Percentiles rank a stretch among this genome's conserved stretches.
phyloP scores from a whole-genome alignment of 345 rosid species.

The Hibiscus syriacus region DNA sequence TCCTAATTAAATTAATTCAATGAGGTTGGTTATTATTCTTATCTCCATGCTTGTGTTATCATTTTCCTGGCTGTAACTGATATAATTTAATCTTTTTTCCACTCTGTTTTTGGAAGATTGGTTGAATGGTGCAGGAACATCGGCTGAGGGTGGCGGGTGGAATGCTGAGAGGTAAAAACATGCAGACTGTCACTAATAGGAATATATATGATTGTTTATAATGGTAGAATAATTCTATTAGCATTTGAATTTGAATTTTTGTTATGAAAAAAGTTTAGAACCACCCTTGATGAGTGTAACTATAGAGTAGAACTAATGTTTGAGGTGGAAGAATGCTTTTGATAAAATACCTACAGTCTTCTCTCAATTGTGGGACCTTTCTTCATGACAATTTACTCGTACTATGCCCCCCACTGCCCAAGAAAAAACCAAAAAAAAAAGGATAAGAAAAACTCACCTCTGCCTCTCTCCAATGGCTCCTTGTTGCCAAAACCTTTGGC shows the following conservation, averaged over 20 bases:
- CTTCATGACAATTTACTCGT: neutral
- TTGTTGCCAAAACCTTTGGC: too few species aligned
- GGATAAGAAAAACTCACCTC: too few species aligned
- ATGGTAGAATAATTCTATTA: neutral
- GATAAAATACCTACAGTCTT: neutral
- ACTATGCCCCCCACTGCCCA: neutral
- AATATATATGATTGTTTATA: neutral
- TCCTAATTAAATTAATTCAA: neutral
- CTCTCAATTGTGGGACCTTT: neutral
- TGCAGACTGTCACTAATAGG: neutral
- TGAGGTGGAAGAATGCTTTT: neutral
- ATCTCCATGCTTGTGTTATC: neutral
- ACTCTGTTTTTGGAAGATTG: constrained; percentile 39
- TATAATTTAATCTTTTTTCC: neutral
- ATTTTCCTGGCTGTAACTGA: neutral
- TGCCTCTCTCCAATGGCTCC: too few species aligned
- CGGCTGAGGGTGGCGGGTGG: constrained; percentile 55
- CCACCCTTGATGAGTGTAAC: neutral
- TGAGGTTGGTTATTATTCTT: neutral
- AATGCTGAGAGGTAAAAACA: constrained; percentile 46
- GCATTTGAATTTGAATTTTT: neutral
- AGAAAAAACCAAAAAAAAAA: too few species aligned
- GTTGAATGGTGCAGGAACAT: constrained; percentile 54
- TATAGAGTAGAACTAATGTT: neutral
- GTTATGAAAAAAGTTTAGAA: neutral